Base-by-base conservation (phyloP, 768 basidiomycete genomes). In the Cystofilobasidium capitatum region DNA sequence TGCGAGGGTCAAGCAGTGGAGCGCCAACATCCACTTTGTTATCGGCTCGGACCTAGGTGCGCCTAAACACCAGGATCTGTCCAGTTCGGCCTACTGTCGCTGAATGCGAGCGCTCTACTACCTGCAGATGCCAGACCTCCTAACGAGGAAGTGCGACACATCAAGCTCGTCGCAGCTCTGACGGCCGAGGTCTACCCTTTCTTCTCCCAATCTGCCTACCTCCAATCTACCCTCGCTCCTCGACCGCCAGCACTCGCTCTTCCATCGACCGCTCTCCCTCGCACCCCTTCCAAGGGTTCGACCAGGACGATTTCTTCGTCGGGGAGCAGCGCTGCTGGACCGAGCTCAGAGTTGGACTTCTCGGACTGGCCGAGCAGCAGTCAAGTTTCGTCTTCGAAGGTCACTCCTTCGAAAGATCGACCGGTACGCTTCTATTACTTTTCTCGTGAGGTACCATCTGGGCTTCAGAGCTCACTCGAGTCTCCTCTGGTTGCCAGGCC, bases 1-100 rank as follows among this genome's bases (percentile, higher is more conserved):
- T 7, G 40, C 31, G 12, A 61, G 22, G 39, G 40, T 61, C 59
- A 61, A 61, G 29, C 37, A 61, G 24, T 61, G 59, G 59, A 24
- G 29, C 26, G 59, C 24, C 6, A 61, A 44, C 59, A 3, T 61
- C 7, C 39, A 42, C 10, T 61, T 61, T 39, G 3, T 22, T 26
- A 24, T 45, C 44, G 39, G 42, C 24, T 14, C 39, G n/a, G 59
- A 61, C 24, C 59, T 35, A 12, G 39, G 59, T 61, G 14, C n/a
- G 59, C 29, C 16, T 29, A n/a, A 29, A 8, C 47, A 17, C 29
- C 29, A 5, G 9, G 22, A n/a, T 49, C 29, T 6, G 16, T 49
- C 5, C 29, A 17, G 5, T 17, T 59, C 36, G 9, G n/a, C n/a
- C 20, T 61, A 14, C 5, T 10, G 13, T 8, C 7, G 24, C 35